Conservation (phyloP, 352 stramenopile species). For the Pythium chondricola region DNA sequence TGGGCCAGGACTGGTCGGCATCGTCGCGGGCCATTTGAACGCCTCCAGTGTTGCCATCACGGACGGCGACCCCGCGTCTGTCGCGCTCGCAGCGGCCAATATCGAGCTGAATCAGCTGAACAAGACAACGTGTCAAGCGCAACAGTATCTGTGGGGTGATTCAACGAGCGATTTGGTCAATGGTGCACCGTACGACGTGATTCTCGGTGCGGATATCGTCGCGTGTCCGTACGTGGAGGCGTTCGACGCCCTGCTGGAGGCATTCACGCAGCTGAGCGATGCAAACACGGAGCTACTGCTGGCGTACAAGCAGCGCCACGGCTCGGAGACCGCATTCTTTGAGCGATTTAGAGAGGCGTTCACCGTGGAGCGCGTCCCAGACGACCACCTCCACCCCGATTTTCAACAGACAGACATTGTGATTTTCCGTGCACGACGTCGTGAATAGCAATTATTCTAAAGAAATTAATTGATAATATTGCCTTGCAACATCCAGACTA, state of each 20-base stretch:
- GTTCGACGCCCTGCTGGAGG: slow-evolving; percentile 54
- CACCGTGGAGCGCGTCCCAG: slow-evolving; percentile 29
- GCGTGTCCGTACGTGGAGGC: slow-evolving; percentile 71
- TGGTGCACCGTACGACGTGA: slow-evolving; percentile 46
- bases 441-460: neutral
- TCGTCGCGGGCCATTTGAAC: slow-evolving; percentile 52
- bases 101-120: slow-evolving; percentile 31
- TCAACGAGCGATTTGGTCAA: slow-evolving; percentile 21
- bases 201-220: slow-evolving; percentile 78
- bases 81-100: slow-evolving; percentile 59
- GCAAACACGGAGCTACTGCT: slow-evolving; percentile 48
- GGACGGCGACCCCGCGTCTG: slow-evolving; percentile 63
- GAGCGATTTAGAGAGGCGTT: slow-evolving; percentile 42
- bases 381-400: slow-evolving; percentile 49
- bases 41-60: slow-evolving; percentile 48
- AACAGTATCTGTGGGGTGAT: slow-evolving; percentile 63
- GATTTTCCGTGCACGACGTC: slow-evolving; percentile 45
- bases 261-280: slow-evolving; percentile 36
- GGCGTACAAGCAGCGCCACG: slow-evolving; percentile 72
- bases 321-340: slow-evolving; percentile 65
- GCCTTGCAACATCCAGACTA: no score
- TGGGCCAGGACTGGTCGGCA: slow-evolving; percentile 63
- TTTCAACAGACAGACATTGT: slow-evolving; percentile 65
- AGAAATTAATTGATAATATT: neutral
- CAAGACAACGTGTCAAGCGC: slow-evolving; percentile 22